A percentile compares a stretch with the other conserved stretches of the same genome.
These are phyloP conservation scores for Meripilus lineatus DNA, from an alignment of 1,284 basidiomycete species.

Conservation along the genomic window DNA sequence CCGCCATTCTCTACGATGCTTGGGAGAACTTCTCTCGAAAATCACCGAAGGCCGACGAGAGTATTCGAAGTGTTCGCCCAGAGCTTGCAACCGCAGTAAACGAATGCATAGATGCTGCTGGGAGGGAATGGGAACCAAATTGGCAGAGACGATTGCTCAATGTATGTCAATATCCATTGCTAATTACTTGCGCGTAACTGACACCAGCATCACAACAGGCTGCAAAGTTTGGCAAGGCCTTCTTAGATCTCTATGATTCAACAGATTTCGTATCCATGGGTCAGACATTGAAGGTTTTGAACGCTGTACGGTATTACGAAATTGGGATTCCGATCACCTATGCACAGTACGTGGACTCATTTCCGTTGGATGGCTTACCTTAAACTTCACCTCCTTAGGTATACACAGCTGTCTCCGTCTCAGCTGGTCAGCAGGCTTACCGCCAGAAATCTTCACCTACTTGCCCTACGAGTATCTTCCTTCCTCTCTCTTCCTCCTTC, in stretches of 20 bases:
- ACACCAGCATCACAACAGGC: constrained; percentile 46
- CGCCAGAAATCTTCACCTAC: constrained; percentile 84
- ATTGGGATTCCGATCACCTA: constrained; percentile 94
- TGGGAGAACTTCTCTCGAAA: constrained; percentile 83
- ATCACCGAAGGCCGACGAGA: constrained; percentile 91
- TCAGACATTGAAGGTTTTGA: constrained; percentile 90
- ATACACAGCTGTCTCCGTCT: constrained; percentile 70
- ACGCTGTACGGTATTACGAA: constrained; percentile 87
- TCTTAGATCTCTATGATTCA: constrained; percentile 89
- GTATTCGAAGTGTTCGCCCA: constrained; percentile 81
- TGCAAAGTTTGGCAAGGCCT: constrained; percentile 92
- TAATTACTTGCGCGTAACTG: constrained; percentile 8
- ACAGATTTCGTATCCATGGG: constrained; percentile 90
- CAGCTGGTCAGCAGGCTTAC: constrained; percentile 83
- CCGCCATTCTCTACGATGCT: constrained; percentile 91
- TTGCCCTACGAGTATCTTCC: constrained; percentile 88
- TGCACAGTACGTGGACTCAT: constrained; percentile 62
- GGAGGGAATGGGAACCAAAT: constrained; percentile 83
- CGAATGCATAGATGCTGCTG: constrained; percentile 91
- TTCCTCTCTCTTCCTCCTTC: constrained; percentile 83
- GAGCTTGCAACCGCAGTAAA: constrained; percentile 89
- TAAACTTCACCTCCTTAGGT: constrained; percentile 40
- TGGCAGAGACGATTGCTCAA: constrained; percentile 88
- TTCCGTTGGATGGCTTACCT: neutral
- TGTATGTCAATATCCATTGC: constrained; percentile 39